Base-by-base conservation (phyloP, 2,329 filamentous ascomycete species). In the Ceratocystiopsis minuta region DNA sequence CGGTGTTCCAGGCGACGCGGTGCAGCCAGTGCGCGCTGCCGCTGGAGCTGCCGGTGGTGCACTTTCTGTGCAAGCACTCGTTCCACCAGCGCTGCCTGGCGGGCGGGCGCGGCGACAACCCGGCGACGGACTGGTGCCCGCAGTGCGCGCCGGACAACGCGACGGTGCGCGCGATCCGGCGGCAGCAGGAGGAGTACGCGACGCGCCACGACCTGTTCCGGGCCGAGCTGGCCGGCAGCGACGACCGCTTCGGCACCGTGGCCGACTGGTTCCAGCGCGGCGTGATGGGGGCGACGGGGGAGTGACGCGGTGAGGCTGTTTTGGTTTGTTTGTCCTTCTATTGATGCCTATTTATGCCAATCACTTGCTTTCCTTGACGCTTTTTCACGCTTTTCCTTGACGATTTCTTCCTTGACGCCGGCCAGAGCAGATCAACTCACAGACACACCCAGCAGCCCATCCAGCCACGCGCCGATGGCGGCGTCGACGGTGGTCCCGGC, bases 51-150 rank as follows among this genome's bases (percentile, higher is more conserved):
- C 90, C 90, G 0, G 83, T 79, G 0, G 87, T 98, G 38, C 90
- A 98, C 56, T 98, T 98, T 57, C 61, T 98, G 48, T 98, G 90
- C 65, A 94, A 93, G 58, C 90, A 98, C 58, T 87, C 80, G 46
- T 98, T 95, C 66, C 90, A 98, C 56, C 84, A 93, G 61, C 71
- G 83, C 37, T 98, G 88, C 58, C 63, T 98, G 54, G 45, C 44
- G 12, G 38, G 41, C 15, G 40, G 36, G 5, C 49, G 48, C 9
- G 46, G 46, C 0, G 61, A 62, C 28, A 46, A 34, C 65, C 66
- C 12, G 76, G 78, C 40, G 70, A 32, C 42, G 5, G 47, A 78
- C 0, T 86, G 95, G 58, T 98, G 90, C 56, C 86, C 88, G 11
- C 70, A 85, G 32, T 98, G 90, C 53, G 77, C 81, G 20, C 69